Percentiles rank a stretch among this genome's conserved stretches.
Evolutionary conservation across 371 early-diverging fungal genomes (phyloP).

Genomic region (Amoeboradix gromovi): DNA sequence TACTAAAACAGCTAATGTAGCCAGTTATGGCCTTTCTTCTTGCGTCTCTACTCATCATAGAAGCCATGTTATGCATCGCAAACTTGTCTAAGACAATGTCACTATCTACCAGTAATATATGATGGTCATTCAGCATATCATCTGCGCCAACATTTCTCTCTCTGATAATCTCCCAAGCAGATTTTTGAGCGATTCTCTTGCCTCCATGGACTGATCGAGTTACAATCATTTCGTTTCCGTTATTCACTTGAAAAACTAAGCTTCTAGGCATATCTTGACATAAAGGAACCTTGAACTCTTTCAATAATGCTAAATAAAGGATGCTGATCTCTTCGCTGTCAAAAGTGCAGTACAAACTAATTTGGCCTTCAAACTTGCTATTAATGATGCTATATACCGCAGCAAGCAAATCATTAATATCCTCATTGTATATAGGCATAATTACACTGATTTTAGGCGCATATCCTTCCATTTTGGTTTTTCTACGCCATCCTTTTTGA

Average conservation of each 20-base stretch:
- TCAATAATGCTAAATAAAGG: background rate
- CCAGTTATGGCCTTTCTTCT: slow-evolving; percentile 1
- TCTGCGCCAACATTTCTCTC: no score
- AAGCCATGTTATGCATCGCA: slow-evolving; percentile 9
- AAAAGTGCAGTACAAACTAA: background rate
- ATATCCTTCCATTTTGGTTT: background rate
- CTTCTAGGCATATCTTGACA: background rate
- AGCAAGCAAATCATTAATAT: background rate
- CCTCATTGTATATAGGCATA: background rate
- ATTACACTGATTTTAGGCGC: background rate
- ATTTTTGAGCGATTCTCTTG: slow-evolving; percentile 11
- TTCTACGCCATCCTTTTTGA: background rate
- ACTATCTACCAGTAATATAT: slow-evolving; percentile 15
- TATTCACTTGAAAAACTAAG: background rate
- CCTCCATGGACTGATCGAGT: slow-evolving; percentile 13
- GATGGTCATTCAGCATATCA: slow-evolving; percentile 6
- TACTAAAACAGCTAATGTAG: slow-evolving; percentile 2
- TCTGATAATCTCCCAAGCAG: slow-evolving; percentile 5
- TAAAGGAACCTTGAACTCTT: background rate
- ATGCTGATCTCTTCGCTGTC: background rate
- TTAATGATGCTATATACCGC: background rate
- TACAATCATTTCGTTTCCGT: slow-evolving; percentile 2
- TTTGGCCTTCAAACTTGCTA: background rate
- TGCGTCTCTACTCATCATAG: slow-evolving; percentile 4
- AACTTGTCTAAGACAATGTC: slow-evolving; percentile 11